Percentiles rank a stretch among this genome's conserved stretches.
Evolutionary conservation across 2,329 filamentous ascomycete species (phyloP).

Genomic region (Aspergillus pseudoterreus): DNA sequence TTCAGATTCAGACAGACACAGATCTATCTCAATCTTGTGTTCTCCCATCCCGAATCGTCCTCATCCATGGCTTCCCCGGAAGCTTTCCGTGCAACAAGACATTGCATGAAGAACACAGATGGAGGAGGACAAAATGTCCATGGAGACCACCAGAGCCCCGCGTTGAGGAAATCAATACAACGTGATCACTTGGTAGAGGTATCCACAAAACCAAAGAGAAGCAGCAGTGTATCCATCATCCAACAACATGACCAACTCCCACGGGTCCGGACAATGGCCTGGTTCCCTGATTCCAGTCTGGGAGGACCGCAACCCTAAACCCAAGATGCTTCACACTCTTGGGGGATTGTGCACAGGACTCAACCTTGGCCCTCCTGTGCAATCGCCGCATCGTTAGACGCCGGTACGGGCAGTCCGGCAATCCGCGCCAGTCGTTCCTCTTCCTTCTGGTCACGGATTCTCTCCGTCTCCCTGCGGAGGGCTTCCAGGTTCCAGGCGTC

Average conservation of each 20-base stretch:
- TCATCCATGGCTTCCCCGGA: conserved; percentile 10
- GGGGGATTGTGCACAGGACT: conserved; percentile 13
- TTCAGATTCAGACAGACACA: conserved; percentile 24
- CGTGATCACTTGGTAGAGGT: conserved; percentile 8
- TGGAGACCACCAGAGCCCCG: conserved; percentile 21
- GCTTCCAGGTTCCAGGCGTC: conserved; percentile 74
- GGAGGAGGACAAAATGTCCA: conserved; percentile 16
- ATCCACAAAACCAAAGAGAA: conserved; percentile 10
- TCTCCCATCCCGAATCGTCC: conserved; percentile 12
- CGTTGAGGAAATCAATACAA: conserved; percentile 20
- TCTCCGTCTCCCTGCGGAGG: conserved; percentile 80
- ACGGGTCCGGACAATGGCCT: conserved; percentile 17
- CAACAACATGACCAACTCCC: conserved; percentile 20
- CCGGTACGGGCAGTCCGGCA: conserved; percentile 24
- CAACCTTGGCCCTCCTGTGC: conserved; percentile 26
- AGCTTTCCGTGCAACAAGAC: neutral
- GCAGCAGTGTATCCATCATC: conserved; percentile 22
- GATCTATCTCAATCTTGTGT: conserved; percentile 21
- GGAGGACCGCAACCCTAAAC: conserved; percentile 22
- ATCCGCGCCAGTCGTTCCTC: conserved; percentile 59
- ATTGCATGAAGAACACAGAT: conserved; percentile 11
- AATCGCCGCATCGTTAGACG: conserved; percentile 15
- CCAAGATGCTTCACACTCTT: conserved; percentile 25
- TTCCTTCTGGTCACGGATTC: conserved; percentile 69
- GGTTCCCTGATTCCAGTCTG: conserved; percentile 18